Conservation (phyloP, 179 eudicot genomes). For the Silene vulgaris region DNA sequence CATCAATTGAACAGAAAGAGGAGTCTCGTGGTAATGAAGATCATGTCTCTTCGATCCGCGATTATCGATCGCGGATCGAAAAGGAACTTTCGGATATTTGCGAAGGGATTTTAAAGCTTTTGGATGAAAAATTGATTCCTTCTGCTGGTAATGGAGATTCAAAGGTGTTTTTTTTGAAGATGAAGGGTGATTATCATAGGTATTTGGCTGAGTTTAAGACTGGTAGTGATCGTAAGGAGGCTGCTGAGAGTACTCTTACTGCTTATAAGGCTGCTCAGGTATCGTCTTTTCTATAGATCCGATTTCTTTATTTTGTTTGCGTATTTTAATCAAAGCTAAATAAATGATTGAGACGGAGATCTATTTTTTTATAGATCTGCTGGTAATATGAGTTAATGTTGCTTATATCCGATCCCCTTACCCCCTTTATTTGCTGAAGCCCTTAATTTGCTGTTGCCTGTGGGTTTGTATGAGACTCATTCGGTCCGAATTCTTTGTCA, state of each 20-base stretch:
- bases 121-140: slow-evolving; percentile 44
- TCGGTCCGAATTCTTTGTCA: too few species aligned
- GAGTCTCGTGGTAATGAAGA: slow-evolving; percentile 55
- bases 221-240: slow-evolving; percentile 54
- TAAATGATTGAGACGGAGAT: too few species aligned
- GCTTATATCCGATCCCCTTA: too few species aligned
- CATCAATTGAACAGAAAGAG: slow-evolving; percentile 45
- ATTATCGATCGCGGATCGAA: slow-evolving; percentile 57
- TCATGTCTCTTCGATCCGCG: slow-evolving; percentile 44
- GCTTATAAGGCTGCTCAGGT: slow-evolving; percentile 76
- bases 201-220: slow-evolving; percentile 70
- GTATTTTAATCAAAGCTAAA: too few species aligned
- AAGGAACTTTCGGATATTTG: slow-evolving; percentile 49
- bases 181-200: slow-evolving; percentile 51
- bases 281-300: neutral
- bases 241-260: slow-evolving; percentile 63
- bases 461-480: too few species aligned
- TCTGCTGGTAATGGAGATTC: slow-evolving; percentile 48
- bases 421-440: too few species aligned
- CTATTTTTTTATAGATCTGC: too few species aligned
- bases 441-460: too few species aligned
- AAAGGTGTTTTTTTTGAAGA: slow-evolving; percentile 58
- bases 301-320: neutral
- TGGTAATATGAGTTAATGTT: too few species aligned
- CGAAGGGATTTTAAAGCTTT: slow-evolving; percentile 44